A percentile compares a stretch with the other conserved stretches of the same genome.
Evolutionary conservation across 305 asterid genomes (phyloP).

Genomic region (Ajuga reptans): DNA sequence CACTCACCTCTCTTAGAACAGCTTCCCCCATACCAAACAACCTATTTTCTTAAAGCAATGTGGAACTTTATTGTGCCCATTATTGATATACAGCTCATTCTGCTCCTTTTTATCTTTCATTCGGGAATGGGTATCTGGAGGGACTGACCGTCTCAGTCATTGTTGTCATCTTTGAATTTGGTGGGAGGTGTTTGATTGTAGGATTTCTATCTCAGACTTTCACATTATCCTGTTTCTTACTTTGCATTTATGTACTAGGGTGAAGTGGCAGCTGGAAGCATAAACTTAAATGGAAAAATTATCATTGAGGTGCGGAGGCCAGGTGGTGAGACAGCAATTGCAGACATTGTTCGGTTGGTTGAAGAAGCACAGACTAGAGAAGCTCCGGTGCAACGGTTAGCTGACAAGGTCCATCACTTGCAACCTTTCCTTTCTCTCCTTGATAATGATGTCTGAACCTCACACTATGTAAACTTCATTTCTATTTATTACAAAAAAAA

Average conservation of each 20-base stretch:
- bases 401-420: conserved; percentile 67
- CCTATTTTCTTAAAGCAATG: not conserved
- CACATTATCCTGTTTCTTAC: conserved; percentile 15
- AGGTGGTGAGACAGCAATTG: conserved; percentile 97
- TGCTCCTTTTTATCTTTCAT: not conserved
- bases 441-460: conserved; percentile 9
- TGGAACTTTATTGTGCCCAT: not conserved
- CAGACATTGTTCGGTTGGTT: conserved; percentile 92
- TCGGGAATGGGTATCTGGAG: not conserved
- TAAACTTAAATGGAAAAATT: conserved; percentile 84
- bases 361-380: conserved; percentile 98
- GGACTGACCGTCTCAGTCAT: conserved; percentile 3
- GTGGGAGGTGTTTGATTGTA: not conserved
- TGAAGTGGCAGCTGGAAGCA: conserved; percentile 93
- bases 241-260: conserved; percentile 45
- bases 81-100: not conserved
- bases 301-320: conserved; percentile 88
- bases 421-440: conserved; percentile 3
- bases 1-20: conserved; percentile 4
- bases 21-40: conserved; percentile 6
- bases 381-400: conserved; percentile 95
- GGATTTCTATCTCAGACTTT: conserved; percentile 8
- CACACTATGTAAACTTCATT: not conserved
- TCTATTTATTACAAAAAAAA: not conserved
- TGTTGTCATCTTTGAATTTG: conserved; percentile 7